Evolutionary conservation across 148 eudicot genomes (phyloP), one percentile per base, ranked within the genome.

Genomic region (Euryodendron excelsum): DNA sequence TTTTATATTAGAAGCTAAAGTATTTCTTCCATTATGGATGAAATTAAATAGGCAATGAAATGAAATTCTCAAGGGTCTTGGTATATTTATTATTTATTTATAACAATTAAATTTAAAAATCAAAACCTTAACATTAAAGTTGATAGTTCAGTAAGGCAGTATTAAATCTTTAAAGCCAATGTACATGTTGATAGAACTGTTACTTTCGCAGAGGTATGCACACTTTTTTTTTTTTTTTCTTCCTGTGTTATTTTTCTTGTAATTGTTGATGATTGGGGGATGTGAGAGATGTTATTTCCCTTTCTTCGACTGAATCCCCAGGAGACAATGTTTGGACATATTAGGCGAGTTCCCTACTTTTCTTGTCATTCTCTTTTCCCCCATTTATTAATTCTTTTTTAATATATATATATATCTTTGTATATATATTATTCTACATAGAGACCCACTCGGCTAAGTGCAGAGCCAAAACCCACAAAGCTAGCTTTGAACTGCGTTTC

Each of bases 251-350:
- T 23, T n/a, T n/a, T 20, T 36, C 23, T 36, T 67, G 71, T 37
- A 2, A 39, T 37, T n/a, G 25, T 23, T 25, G 1, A 20, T 13
- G 55, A 66, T 1, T 13, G 75, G 60, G 20, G 39, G 20, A 56
- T 45, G 55, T 20, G 12, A 31, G 62, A 65, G 58, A 63, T n/a
- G 85, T 75, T 63, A 72, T 63, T 63, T 81, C 84, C 60, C 25
- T 77, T 77, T 79, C 77, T 53, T 52, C 28, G 11, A 30, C 34
- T 31, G 73, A 72, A 77, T 73, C 84, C 81, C 77, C 23, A 70
- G 65, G 80, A 53, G 80, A 73, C 81, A 82, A 55, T 31, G 3
- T 60, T 78, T 73, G 61, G 74, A 44, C 66, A 20, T 20, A 25
- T 75, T 56, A 21, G 50, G 48, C 25, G 6, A 67, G 30, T 33